These are phyloP conservation scores for Saksenaea vasiformis DNA, from an alignment of 371 early-diverging fungal genomes.

Conservation along the genomic window DNA sequence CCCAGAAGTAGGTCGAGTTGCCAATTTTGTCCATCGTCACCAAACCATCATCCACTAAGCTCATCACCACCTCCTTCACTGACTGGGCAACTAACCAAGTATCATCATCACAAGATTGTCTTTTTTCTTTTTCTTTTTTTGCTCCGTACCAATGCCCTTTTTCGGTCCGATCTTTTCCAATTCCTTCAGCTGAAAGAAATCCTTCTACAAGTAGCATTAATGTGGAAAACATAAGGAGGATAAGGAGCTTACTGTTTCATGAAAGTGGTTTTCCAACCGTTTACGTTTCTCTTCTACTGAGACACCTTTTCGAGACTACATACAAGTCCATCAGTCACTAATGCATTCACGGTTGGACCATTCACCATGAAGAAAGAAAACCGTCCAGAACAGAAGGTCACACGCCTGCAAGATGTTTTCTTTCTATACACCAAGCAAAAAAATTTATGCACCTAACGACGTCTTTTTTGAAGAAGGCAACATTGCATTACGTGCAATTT, in stretches of 20 bases:
- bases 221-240: neutral
- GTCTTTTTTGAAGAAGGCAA: slow-evolving; percentile 58
- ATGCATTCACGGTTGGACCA: neutral
- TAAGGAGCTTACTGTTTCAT: slow-evolving; percentile 65
- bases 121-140: neutral
- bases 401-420: slow-evolving; percentile 18
- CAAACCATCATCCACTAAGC: slow-evolving; percentile 87
- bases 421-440: slow-evolving; percentile 36
- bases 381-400: neutral
- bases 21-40: slow-evolving; percentile 94
- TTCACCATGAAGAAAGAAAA: slow-evolving; percentile 4
- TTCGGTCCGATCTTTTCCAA: slow-evolving; percentile 90
- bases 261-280: slow-evolving; percentile 74
- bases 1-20: slow-evolving; percentile 91
- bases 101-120: neutral
- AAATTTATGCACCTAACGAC: slow-evolving; percentile 34
- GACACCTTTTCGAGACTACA: slow-evolving; percentile 50
- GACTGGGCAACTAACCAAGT: slow-evolving; percentile 70
- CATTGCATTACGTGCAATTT: slow-evolving; percentile 51
- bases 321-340: neutral
- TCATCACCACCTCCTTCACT: slow-evolving; percentile 90
- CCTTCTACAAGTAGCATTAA: slow-evolving; percentile 34
- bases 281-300: slow-evolving; percentile 82
- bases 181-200: slow-evolving; percentile 85
- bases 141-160: slow-evolving; percentile 79